These are phyloP conservation scores for Physcomitrellopsis africana DNA, from an alignment of 225 moss, liverwort and hornwort species.

Conservation along the genomic window DNA sequence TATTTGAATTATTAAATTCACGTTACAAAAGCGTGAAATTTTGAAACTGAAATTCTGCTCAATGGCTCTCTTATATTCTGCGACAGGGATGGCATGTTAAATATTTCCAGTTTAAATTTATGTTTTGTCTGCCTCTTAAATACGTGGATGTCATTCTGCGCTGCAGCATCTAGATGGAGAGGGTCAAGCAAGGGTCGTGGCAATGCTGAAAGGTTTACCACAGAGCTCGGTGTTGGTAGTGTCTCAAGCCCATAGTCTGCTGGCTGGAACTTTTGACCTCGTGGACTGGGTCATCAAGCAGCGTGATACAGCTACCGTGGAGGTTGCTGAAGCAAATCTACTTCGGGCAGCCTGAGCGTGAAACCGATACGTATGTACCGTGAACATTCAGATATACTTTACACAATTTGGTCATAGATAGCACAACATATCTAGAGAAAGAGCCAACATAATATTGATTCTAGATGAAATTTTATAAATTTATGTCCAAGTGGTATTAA, in stretches of 20 bases:
- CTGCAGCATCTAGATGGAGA: slow-evolving; percentile 95
- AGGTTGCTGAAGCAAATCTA: slow-evolving; percentile 37
- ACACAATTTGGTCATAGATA: not conserved
- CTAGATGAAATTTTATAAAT: not conserved
- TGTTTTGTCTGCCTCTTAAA: not conserved
- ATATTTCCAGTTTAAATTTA: not conserved
- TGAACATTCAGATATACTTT: slow-evolving; percentile 6
- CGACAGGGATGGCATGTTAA: slow-evolving; percentile 3
- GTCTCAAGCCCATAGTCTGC: slow-evolving; percentile 85
- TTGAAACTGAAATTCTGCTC: not conserved
- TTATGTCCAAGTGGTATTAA: slow-evolving; percentile 3
- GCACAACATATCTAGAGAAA: not conserved
- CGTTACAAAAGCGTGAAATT: not conserved
- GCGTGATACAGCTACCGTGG: slow-evolving; percentile 65
- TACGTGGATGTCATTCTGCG: slow-evolving; percentile 23
- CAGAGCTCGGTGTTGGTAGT: slow-evolving; percentile 89
- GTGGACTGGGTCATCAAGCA: slow-evolving; percentile 95
- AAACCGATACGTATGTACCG: not conserved
- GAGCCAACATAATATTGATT: not conserved
- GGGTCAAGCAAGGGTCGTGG: slow-evolving; percentile 89
- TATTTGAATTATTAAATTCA: not conserved
- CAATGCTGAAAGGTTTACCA: slow-evolving; percentile 75
- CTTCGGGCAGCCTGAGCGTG: slow-evolving; percentile 11
- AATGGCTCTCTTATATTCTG: not conserved
- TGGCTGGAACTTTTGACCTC: slow-evolving; percentile 81